Base-by-base conservation (phyloP, 2,329 filamentous ascomycete species). In the Bipolaris gigantea region DNA sequence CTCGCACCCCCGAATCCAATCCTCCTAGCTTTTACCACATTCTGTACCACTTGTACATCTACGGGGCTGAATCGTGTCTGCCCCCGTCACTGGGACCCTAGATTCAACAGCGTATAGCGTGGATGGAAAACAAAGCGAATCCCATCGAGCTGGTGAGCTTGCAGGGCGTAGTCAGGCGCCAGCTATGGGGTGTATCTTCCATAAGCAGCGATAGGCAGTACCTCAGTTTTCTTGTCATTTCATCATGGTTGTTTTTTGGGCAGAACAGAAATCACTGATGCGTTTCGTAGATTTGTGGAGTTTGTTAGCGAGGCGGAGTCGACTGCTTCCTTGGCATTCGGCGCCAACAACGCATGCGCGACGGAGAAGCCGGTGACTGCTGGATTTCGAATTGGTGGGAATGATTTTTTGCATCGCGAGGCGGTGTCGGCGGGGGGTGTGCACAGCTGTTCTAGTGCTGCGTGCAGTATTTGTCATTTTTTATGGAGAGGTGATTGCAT, bases 11-110 rank as follows among this genome's bases (percentile, higher is more conserved):
- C 7, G n/a, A 50, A 33, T 27, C 32, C 8, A 38, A 45, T 16
- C 32, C 49, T 25, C 43, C 47, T 7, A 65, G 62, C 25, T 30
- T 64, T 3, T 67, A 62, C 25, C 61, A 67, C 43, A 55, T 69
- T 1, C 56, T 64, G 3, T 59, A 62, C 42, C 61, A 67, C 25
- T 54, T 69, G 2, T 55, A 63, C 47, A 59, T 51, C 10, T 52
- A 43, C 65, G 11, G 48, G 27, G 4, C 35, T 32, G 11, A 57
- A 64, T 15, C 36, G 39, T 48, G 54, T 15, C 41, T 69, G 2
- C 55, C 64, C 5, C 25, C 5, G 2, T 33, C 41, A 1, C 57
- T 68, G 55, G 56, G 46, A 16, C 33, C 38, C 6, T 67, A 63
- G 63, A 59, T 68, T 3, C 33, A 38, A 9, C 48, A 39, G 6